phyloP scores from a whole-genome alignment of 495 filamentous ascomycete genomes.

The Neurospora tetraspora region DNA sequence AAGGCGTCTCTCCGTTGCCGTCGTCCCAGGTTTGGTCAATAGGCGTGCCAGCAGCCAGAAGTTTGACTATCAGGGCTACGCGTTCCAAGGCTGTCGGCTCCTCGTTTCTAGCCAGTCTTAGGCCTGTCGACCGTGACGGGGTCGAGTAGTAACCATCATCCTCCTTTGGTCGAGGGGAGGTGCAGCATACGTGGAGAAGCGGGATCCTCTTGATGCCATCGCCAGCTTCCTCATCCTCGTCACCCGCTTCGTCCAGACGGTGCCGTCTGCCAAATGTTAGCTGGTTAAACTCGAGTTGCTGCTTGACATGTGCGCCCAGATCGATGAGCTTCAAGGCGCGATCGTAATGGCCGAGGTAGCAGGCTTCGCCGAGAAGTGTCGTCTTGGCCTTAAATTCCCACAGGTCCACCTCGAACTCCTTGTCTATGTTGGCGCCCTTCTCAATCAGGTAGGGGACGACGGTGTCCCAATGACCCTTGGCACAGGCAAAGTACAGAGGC shows the following conservation, averaged over 20 bases:
- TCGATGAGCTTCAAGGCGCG: conserved; percentile 4
- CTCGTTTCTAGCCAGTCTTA: neutral
- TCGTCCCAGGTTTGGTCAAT: neutral
- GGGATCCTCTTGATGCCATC: neutral
- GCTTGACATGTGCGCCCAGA: conserved; percentile 5
- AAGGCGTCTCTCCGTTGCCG: neutral
- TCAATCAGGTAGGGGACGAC: neutral
- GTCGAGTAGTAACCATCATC: neutral
- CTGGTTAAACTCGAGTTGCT: neutral
- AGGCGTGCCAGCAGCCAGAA: neutral
- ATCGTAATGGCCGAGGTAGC: conserved; percentile 5
- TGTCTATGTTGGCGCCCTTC: conserved; percentile 2
- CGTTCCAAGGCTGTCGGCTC: neutral
- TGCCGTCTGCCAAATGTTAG: neutral
- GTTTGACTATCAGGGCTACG: neutral
- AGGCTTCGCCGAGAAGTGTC: conserved; percentile 5
- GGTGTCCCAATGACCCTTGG: neutral
- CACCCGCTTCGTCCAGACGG: neutral
- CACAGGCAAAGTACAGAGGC: conserved; percentile 3
- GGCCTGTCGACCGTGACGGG: neutral
- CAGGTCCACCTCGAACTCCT: neutral
- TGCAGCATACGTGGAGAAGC: neutral
- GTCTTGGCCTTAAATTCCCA: neutral
- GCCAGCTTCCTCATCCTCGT: neutral
- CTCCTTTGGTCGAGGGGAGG: neutral